Evolutionary conservation across 1,284 basidiomycete genomes (phyloP).

Genomic region (Sanghuangporus baumii): DNA sequence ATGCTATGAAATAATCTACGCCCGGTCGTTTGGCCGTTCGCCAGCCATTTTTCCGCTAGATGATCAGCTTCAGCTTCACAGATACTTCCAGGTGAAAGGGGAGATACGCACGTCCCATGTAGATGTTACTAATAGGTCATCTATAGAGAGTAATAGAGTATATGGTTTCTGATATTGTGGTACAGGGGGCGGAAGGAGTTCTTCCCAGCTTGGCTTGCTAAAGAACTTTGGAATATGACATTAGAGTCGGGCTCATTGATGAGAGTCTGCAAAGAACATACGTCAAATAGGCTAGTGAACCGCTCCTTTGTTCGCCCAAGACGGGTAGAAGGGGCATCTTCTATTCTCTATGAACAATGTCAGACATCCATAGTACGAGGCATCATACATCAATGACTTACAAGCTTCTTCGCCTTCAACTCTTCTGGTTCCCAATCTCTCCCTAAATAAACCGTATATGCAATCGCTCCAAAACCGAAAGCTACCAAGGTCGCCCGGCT

Average conservation of each 20-base stretch:
- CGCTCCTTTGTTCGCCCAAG: slow-evolving; percentile 58
- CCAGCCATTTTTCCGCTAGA: slow-evolving; percentile 81
- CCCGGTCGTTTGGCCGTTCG: slow-evolving; percentile 92
- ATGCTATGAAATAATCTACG: slow-evolving; percentile 95
- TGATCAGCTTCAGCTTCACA: neutral
- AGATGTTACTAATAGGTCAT: slow-evolving; percentile 88
- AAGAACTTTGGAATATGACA: slow-evolving; percentile 54
- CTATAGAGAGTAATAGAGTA: slow-evolving; percentile 88
- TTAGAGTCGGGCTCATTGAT: neutral
- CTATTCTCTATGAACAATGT: slow-evolving; percentile 37
- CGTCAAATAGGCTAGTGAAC: slow-evolving; percentile 58
- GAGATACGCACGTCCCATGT: slow-evolving; percentile 84
- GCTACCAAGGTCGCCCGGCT: slow-evolving; percentile 42
- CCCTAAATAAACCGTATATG: slow-evolving; percentile 51
- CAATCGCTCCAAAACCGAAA: slow-evolving; percentile 47
- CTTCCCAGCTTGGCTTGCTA: slow-evolving; percentile 88
- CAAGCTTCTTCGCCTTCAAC: slow-evolving; percentile 45
- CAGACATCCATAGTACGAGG: slow-evolving; percentile 1
- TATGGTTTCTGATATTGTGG: slow-evolving; percentile 85
- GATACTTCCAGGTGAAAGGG: neutral
- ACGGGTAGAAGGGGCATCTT: slow-evolving; percentile 51
- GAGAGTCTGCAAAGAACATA: slow-evolving; percentile 30
- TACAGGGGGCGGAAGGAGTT: slow-evolving; percentile 86
- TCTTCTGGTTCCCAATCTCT: slow-evolving; percentile 58
- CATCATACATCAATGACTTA: slow-evolving; percentile 28